Evolutionary conservation across 768 basidiomycete species (phyloP), one percentile per base, ranked within the genome.

Genomic region (Scleroderma citrinum): DNA sequence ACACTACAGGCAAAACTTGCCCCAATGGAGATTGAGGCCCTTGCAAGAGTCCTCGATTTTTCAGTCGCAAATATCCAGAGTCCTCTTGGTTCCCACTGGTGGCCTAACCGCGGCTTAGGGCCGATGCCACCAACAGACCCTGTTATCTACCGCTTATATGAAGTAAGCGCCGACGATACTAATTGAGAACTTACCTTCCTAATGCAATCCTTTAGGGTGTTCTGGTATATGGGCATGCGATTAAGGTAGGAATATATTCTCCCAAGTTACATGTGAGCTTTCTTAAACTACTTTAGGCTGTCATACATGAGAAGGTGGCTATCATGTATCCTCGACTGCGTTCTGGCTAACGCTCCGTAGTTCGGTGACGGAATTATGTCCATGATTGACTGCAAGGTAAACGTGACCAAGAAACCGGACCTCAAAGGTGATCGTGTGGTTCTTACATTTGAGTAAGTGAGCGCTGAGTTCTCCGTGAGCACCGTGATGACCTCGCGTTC

Each of bases 341-440:
- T 24, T 8, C 30, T 50, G 54, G 17, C 51, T 41, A 19, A 16
- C 12, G 2, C 21, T 3, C 17, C 44, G 11, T 44, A 87, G 85
- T 90, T 89, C 54, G 88, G 88, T 5, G 88, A 91, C 58, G 87
- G 88, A 5, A 90, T 91, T 52, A 89, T 90, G 86, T 86, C 84
- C 17, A 87, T 90, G 85, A 88, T 90, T 49, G 87, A 91, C 63
- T 90, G 87, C 66, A 82, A 78, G 56, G 74, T 90, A 52, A 73
- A 72, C 41, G 71, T 90, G 39, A 71, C 78, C 52, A 80, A 73
- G 69, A 89, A 90, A 63, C 72, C 75, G 14, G 79, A 89, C 57
- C 85, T 86, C 14, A 86, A 83, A 59, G 87, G 87, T 31, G 87
- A 90, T 56, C 84, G 88, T 38, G 83, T 89, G 8, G 58, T 88